Conservation (phyloP, 1,284 basidiomycete species). For the Trametes sp. region DNA sequence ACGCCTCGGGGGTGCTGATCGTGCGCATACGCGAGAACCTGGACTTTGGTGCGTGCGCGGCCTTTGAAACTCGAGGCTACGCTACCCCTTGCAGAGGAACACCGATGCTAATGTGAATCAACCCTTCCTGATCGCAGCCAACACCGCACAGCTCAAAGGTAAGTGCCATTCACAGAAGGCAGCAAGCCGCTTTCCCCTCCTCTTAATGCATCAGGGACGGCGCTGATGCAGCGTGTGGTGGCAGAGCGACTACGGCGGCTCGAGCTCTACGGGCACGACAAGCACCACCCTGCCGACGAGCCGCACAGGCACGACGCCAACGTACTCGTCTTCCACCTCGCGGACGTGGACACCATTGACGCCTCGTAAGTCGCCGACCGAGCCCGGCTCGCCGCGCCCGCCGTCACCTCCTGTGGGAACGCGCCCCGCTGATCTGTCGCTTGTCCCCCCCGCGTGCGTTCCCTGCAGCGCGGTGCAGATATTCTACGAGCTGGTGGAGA, state of each 20-base stretch:
- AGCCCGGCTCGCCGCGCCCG: not conserved
- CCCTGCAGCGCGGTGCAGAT: constrained; percentile 80
- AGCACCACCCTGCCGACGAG: constrained; percentile 86
- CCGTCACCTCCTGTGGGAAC: not conserved
- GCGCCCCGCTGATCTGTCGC: not conserved
- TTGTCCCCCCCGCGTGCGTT: constrained; percentile 5
- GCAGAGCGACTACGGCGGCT: constrained; percentile 82
- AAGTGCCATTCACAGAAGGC: constrained; percentile 6
- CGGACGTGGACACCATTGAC: constrained; percentile 85
- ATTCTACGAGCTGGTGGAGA: constrained; percentile 80
- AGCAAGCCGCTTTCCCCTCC: not conserved
- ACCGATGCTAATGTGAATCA: constrained; percentile 3
- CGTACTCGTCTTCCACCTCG: constrained; percentile 88
- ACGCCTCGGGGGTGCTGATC: constrained; percentile 81
- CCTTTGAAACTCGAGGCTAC: constrained; percentile 1
- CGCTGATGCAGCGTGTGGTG: constrained; percentile 12
- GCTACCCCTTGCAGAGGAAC: not conserved
- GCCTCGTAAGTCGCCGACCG: constrained; percentile 68
- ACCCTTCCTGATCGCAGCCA: constrained; percentile 57
- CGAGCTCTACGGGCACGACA: constrained; percentile 81
- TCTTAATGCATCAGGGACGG: constrained; percentile 11
- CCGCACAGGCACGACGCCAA: constrained; percentile 80
- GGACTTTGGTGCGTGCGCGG: constrained; percentile 68
- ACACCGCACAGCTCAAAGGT: constrained; percentile 90
- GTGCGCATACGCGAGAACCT: constrained; percentile 83